A percentile compares a stretch with the other conserved stretches of the same genome.
These are phyloP conservation scores for Kuraishia borneana DNA, from an alignment of 805 yeast genomes.

Conservation along the genomic window DNA sequence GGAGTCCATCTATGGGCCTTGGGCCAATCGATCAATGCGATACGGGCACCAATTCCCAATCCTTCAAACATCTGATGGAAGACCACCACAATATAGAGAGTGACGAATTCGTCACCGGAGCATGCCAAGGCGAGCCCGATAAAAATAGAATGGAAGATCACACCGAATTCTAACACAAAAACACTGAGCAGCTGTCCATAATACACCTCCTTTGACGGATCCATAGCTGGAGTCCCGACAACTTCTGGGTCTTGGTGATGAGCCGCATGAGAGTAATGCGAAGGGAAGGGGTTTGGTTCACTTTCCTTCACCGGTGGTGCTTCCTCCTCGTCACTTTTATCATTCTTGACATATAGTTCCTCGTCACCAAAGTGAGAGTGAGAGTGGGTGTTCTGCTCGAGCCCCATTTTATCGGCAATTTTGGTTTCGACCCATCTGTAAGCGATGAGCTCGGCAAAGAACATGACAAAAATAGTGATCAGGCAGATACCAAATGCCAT, in stretches of 20 bases:
- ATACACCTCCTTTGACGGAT: slow-evolving; percentile 30
- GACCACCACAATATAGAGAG: slow-evolving; percentile 57
- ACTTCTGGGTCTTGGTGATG: slow-evolving; percentile 29
- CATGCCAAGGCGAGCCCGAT: slow-evolving; percentile 72
- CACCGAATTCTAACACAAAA: slow-evolving; percentile 65
- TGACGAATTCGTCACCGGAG: slow-evolving; percentile 64
- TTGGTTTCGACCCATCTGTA: slow-evolving; percentile 30
- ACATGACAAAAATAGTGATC: slow-evolving; percentile 38
- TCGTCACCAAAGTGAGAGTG: slow-evolving; percentile 49
- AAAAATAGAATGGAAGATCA: slow-evolving; percentile 74
- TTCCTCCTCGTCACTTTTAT: slow-evolving; percentile 6
- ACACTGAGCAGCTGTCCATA: slow-evolving; percentile 44
- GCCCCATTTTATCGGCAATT: slow-evolving; percentile 8
- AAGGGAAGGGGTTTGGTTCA: slow-evolving; percentile 16
- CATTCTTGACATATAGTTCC: slow-evolving; percentile 18
- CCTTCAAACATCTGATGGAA: slow-evolving; percentile 84
- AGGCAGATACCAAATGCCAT: slow-evolving; percentile 43
- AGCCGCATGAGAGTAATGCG: slow-evolving; percentile 26
- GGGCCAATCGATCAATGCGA: slow-evolving; percentile 45
- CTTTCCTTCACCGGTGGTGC: slow-evolving; percentile 1
- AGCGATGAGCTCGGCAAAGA: slow-evolving; percentile 39
- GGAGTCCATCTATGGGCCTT: slow-evolving; percentile 35
- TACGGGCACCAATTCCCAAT: slow-evolving; percentile 71
- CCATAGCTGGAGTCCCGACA: slow-evolving; percentile 23
- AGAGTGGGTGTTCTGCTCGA: slow-evolving; percentile 21